Conservation (phyloP, 2,329 filamentous ascomycete genomes). For the Diplodia corticola region DNA sequence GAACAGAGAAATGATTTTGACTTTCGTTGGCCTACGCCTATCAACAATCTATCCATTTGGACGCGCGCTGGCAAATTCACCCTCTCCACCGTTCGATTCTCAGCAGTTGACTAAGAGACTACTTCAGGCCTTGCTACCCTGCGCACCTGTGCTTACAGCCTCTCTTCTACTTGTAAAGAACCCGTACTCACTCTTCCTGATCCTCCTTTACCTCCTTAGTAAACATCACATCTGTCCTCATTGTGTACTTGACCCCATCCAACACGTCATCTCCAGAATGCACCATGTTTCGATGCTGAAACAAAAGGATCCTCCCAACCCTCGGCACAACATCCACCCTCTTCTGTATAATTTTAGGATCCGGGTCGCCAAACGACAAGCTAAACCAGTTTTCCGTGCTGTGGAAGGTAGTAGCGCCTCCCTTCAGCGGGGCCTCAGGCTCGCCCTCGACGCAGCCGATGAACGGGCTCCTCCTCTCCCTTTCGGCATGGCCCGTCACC, state of each 20-base stretch:
- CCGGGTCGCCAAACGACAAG: not conserved
- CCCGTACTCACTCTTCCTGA: not conserved
- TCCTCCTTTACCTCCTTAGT: not conserved
- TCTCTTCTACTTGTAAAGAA: too few species aligned
- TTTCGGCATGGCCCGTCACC: slow-evolving; percentile 14
- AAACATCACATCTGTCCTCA: slow-evolving; percentile 60
- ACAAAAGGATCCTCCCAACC: slow-evolving; percentile 55
- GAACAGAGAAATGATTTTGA: not conserved
- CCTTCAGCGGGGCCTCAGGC: slow-evolving; percentile 43
- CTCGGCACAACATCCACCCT: slow-evolving; percentile 51
- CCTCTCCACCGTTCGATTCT: too few species aligned
- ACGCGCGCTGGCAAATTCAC: too few species aligned
- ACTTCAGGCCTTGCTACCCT: too few species aligned
- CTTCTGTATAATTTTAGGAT: slow-evolving; percentile 30
- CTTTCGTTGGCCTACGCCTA: not conserved
- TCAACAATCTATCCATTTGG: not conserved
- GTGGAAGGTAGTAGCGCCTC: slow-evolving; percentile 58
- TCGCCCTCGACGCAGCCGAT: slow-evolving; percentile 25
- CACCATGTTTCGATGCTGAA: slow-evolving; percentile 55
- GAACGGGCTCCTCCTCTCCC: slow-evolving; percentile 6
- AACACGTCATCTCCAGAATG: slow-evolving; percentile 58
- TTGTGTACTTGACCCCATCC: slow-evolving; percentile 55
- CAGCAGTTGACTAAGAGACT: too few species aligned
- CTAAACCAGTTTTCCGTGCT: slow-evolving; percentile 21
- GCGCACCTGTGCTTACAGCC: too few species aligned